Conservation (phyloP, 2,329 filamentous ascomycete genomes). For the Monilinia vaccinii-corymbosi region DNA sequence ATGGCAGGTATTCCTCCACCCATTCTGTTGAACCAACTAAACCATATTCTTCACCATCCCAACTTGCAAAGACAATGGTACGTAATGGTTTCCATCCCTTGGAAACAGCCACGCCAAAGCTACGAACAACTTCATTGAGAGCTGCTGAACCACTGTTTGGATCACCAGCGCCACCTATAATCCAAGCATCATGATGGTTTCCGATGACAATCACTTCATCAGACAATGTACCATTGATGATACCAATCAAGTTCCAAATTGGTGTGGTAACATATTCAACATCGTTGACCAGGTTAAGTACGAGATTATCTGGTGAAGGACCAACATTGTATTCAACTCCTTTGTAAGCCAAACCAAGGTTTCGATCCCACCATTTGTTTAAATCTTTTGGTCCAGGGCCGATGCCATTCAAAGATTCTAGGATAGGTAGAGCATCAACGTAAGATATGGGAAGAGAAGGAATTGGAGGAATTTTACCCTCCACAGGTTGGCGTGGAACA, state of each 20-base stretch:
- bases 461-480: slow-evolving; percentile 68
- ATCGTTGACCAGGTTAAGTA: slow-evolving; percentile 66
- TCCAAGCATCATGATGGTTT: slow-evolving; percentile 90
- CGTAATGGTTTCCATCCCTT: slow-evolving; percentile 76
- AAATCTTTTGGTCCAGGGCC: slow-evolving; percentile 71
- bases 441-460: slow-evolving; percentile 91
- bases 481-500: slow-evolving; percentile 63
- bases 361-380: slow-evolving; percentile 56
- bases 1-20: slow-evolving; percentile 75
- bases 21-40: slow-evolving; percentile 75
- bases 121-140: slow-evolving; percentile 68
- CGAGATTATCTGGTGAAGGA: slow-evolving; percentile 56
- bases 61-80: slow-evolving; percentile 78
- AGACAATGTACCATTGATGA: slow-evolving; percentile 81
- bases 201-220: slow-evolving; percentile 84
- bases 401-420: slow-evolving; percentile 84
- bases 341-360: slow-evolving; percentile 52
- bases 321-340: slow-evolving; percentile 63
- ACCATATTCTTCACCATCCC: slow-evolving; percentile 72
- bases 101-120: slow-evolving; percentile 61
- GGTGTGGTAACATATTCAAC: slow-evolving; percentile 77
- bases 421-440: slow-evolving; percentile 71
- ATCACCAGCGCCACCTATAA: slow-evolving; percentile 73
- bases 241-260: slow-evolving; percentile 84
- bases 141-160: slow-evolving; percentile 76